Evolutionary conservation across 2,329 filamentous ascomycete species (phyloP).

Genomic region (Thelonectria olida): DNA sequence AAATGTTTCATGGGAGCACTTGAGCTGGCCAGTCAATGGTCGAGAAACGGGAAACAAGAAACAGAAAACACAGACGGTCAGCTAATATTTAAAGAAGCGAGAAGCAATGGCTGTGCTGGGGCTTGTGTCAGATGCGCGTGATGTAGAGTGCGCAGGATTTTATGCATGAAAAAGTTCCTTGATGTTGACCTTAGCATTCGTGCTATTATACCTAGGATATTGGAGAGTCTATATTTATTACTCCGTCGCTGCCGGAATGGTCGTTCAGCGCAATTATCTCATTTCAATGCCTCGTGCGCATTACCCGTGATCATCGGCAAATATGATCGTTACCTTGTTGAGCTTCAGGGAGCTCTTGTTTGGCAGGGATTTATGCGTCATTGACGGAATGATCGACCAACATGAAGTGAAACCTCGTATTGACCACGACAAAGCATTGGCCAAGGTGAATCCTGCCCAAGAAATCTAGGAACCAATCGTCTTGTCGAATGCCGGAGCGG

Average conservation of each 20-base stretch:
- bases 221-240: too few relatives aligned
- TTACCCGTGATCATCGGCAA: background rate
- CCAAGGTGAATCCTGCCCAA: too few relatives aligned
- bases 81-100: background rate
- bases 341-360: background rate
- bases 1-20: background rate
- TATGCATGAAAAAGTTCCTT: background rate
- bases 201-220: too few relatives aligned
- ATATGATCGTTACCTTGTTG: background rate
- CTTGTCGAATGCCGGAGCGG: too few relatives aligned
- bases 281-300: background rate
- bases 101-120: background rate
- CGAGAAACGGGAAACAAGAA: background rate
- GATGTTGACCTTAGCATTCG: too few relatives aligned
- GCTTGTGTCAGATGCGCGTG: background rate
- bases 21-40: background rate
- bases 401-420: background rate
- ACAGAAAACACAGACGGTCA: background rate
- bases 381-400: background rate
- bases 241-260: too few relatives aligned
- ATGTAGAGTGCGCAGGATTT: background rate
- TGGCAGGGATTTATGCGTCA: background rate
- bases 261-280: too few relatives aligned
- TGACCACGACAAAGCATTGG: too few relatives aligned
- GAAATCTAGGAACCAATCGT: too few relatives aligned